These are phyloP conservation scores for Dicorynia guianensis DNA, from an alignment of 306 rosid genomes.

Conservation along the genomic window DNA sequence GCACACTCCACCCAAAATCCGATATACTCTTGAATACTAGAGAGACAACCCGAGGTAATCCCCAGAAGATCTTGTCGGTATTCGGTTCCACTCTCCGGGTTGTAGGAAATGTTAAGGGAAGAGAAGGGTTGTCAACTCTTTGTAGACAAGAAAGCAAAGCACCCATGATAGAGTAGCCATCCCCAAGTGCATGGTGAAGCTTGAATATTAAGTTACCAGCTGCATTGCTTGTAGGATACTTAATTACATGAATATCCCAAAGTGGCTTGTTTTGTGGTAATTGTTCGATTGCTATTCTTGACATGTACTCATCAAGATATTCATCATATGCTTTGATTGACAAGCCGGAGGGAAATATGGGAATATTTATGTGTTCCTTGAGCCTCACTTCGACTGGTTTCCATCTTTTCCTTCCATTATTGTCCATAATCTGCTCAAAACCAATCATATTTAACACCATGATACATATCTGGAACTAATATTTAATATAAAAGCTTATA, in stretches of 20 bases:
- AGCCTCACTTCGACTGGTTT: constrained; percentile 42
- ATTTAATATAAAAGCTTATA: no score
- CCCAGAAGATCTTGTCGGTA: background rate
- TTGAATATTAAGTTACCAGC: constrained; percentile 42
- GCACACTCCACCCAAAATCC: constrained; percentile 37
- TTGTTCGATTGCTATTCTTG: constrained; percentile 16
- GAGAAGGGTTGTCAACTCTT: constrained; percentile 48
- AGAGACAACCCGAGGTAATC: background rate
- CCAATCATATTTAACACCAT: no score
- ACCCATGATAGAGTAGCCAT: constrained; percentile 59
- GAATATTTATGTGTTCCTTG: constrained; percentile 48
- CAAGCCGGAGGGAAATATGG: constrained; percentile 29
- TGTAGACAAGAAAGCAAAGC: constrained; percentile 46
- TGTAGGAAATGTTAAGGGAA: constrained; percentile 55
- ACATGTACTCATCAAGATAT: constrained; percentile 43
- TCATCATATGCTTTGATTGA: constrained; percentile 30
- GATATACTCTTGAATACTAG: constrained; percentile 2
- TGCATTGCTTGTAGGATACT: constrained; percentile 51
- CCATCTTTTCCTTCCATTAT: constrained; percentile 43
- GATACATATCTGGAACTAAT: no score
- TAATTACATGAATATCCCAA: constrained; percentile 54
- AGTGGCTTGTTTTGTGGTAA: constrained; percentile 43
- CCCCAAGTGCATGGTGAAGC: constrained; percentile 61
- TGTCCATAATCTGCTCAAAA: constrained; percentile 33
- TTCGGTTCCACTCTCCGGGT: background rate